Evolutionary conservation across 2,329 filamentous ascomycete genomes (phyloP).

Genomic region (Xylariaceae sp.): DNA sequence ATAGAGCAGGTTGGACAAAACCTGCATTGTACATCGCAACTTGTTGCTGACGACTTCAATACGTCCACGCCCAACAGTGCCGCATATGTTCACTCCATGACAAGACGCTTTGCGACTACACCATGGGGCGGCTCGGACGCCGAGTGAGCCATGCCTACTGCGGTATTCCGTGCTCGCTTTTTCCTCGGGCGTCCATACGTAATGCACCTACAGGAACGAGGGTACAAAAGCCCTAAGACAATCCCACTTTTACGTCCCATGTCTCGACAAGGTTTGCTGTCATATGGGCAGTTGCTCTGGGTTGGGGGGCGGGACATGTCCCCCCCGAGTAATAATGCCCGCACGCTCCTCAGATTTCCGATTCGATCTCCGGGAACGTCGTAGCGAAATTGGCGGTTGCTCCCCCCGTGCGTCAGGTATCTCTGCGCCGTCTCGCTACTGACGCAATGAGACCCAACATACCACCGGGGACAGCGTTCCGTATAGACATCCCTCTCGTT

Average conservation of each 20-base stretch:
- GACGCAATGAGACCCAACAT: constrained; percentile 17
- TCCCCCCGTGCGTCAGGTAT: constrained; percentile 5
- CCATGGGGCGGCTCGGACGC: constrained; percentile 14
- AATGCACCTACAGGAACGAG: background rate
- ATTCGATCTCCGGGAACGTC: background rate
- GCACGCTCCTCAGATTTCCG: background rate
- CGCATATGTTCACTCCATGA: background rate
- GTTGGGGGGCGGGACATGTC: too few relatives aligned
- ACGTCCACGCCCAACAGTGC: constrained; percentile 8
- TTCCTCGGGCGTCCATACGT: background rate
- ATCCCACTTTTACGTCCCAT: too few relatives aligned
- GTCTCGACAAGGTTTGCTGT: too few relatives aligned
- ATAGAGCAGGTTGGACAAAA: too few relatives aligned
- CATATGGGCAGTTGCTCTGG: too few relatives aligned
- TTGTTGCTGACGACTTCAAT: constrained; percentile 14
- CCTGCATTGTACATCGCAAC: background rate
- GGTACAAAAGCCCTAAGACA: background rate
- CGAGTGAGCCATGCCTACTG: constrained; percentile 10
- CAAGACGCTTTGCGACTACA: constrained; percentile 15
- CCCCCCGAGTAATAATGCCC: constrained; percentile 6
- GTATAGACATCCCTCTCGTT: background rate
- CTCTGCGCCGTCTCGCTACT: constrained; percentile 12
- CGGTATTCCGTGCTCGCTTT: background rate
- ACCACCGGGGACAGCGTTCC: background rate
- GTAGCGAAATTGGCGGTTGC: background rate